phyloP scores from a whole-genome alignment of 768 basidiomycete genomes.

The Naganishia vishniacii region DNA sequence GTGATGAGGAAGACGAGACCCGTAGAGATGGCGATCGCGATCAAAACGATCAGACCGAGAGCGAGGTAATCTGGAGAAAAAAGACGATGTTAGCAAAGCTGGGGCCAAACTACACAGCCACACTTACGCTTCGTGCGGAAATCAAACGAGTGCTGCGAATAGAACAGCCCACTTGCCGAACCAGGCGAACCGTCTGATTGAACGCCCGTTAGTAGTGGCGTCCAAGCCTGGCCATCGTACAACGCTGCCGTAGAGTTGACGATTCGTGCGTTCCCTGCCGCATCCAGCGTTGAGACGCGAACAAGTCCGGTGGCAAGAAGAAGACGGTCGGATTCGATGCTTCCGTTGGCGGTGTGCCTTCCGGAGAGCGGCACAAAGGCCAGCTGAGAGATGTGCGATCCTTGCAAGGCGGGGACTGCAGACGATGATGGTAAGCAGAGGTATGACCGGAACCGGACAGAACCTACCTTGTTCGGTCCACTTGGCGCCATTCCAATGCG shows the following conservation, averaged over 20 bases:
- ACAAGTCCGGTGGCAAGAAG: slow-evolving; percentile 80
- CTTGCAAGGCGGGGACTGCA: too few relatives aligned
- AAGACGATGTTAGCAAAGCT: slow-evolving; percentile 51
- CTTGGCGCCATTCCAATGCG: slow-evolving; percentile 72
- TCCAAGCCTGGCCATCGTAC: slow-evolving; percentile 74
- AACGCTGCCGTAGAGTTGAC: slow-evolving; percentile 79
- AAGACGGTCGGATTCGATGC: slow-evolving; percentile 77
- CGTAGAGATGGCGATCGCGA: slow-evolving; percentile 93
- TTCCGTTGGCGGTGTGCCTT: slow-evolving; percentile 63
- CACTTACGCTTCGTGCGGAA: slow-evolving; percentile 69
- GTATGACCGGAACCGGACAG: neutral
- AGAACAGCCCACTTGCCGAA: slow-evolving; percentile 70
- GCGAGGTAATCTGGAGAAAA: slow-evolving; percentile 68
- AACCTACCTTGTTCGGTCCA: slow-evolving; percentile 66
- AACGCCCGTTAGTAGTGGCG: slow-evolving; percentile 73
- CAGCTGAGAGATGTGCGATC: slow-evolving; percentile 54
- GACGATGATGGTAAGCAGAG: neutral
- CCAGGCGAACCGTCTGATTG: slow-evolving; percentile 65
- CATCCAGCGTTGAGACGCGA: slow-evolving; percentile 55
- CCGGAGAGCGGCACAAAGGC: slow-evolving; percentile 82
- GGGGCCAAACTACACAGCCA: slow-evolving; percentile 45
- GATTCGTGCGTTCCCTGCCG: neutral
- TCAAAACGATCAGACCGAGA: slow-evolving; percentile 85
- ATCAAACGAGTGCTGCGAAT: slow-evolving; percentile 45
- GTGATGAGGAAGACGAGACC: slow-evolving; percentile 58